Evolutionary conservation across 139 green algal genomes (phyloP).

Genomic region (Axilococcus clingmanii): DNA sequence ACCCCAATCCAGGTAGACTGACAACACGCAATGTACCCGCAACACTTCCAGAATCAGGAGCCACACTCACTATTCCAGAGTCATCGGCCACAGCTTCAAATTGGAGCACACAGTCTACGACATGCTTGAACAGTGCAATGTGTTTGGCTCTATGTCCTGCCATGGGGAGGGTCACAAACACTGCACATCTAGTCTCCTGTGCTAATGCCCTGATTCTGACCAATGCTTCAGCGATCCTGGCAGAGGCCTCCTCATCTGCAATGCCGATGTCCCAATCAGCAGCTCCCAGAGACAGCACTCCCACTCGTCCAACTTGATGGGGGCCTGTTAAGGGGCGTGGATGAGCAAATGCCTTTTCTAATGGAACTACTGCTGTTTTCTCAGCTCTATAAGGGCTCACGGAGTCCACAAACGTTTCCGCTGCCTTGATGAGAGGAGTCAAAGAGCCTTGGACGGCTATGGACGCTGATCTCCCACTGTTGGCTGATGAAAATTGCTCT

Average conservation of each 20-base stretch:
- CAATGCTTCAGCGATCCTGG: constrained; percentile 6
- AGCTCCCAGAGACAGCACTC: constrained; percentile 1
- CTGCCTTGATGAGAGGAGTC: not conserved
- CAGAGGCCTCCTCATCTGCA: constrained; percentile 20
- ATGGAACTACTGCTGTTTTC: too few species aligned
- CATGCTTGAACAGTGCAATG: constrained; percentile 34
- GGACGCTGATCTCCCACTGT: too few species aligned
- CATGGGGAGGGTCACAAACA: constrained; percentile 23
- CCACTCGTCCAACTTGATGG: constrained; percentile 9
- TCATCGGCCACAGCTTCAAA: constrained; percentile 48
- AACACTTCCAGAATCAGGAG: constrained; percentile 39
- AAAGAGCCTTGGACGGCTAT: not conserved
- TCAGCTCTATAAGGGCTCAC: too few species aligned
- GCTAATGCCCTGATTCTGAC: constrained; percentile 14
- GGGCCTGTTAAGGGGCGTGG: too few species aligned
- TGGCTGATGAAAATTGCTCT: too few species aligned
- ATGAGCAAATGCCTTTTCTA: too few species aligned
- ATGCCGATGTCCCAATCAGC: not conserved
- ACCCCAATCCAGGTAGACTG: constrained; percentile 38
- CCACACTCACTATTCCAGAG: constrained; percentile 41
- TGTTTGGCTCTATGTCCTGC: constrained; percentile 11
- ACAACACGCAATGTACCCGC: constrained; percentile 45
- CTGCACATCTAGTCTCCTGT: constrained; percentile 11
- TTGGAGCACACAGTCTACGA: constrained; percentile 45
- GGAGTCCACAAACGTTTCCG: not conserved